These are phyloP conservation scores for Spergularia bocconei DNA, from an alignment of 148 eudicot genomes.

Conservation along the genomic window DNA sequence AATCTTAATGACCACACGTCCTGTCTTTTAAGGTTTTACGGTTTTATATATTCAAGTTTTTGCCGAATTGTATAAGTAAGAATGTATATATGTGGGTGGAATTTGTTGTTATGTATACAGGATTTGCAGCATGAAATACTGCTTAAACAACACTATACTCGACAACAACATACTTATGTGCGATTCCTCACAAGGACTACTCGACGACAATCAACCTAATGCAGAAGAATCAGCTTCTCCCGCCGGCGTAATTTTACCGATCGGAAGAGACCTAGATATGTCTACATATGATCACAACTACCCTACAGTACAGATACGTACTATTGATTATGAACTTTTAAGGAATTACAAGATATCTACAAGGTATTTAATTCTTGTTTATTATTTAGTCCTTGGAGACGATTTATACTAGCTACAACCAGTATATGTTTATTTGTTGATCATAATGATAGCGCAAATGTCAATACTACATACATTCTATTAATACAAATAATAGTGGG, in stretches of 20 bases:
- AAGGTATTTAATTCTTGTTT: not conserved
- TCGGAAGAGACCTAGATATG: not conserved
- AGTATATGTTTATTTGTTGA: too few species aligned
- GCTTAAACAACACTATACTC: not conserved
- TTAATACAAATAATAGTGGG: too few species aligned
- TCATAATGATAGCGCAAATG: too few species aligned
- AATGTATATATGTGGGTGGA: not conserved
- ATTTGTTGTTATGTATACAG: not conserved
- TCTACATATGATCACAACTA: not conserved
- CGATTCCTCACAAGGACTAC: not conserved
- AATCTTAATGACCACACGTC: too few species aligned
- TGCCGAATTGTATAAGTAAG: not conserved
- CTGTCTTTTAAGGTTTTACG: too few species aligned
- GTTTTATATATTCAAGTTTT: too few species aligned
- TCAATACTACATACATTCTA: too few species aligned
- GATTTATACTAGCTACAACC: too few species aligned
- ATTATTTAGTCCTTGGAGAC: too few species aligned
- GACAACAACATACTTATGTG: conserved; percentile 6
- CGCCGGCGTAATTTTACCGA: not conserved
- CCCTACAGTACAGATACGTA: not conserved
- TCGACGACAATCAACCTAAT: not conserved
- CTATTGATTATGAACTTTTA: not conserved
- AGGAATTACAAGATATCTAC: not conserved
- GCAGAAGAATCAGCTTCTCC: not conserved
- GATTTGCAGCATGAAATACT: not conserved